These are phyloP conservation scores for Penicillium sp. DNA, from an alignment of 2,329 filamentous ascomycete genomes.

Conservation along the genomic window DNA sequence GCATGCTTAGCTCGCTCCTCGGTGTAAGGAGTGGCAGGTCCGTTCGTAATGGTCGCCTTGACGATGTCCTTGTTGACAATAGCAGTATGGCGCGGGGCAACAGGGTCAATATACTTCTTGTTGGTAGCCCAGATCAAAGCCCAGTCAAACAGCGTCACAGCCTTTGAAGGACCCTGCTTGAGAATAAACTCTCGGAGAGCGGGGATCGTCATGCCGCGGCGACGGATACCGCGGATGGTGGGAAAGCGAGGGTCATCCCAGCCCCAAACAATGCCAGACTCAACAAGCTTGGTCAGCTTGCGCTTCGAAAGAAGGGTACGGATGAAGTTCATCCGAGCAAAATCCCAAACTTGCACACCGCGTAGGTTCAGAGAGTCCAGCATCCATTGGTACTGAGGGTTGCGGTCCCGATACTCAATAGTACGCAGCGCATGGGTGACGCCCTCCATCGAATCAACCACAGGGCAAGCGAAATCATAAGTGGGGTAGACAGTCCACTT, in stretches of 20 bases:
- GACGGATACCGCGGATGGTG: conserved; percentile 47
- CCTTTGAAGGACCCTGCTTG: conserved; percentile 47
- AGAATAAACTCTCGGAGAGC: conserved; percentile 48
- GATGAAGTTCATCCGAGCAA: conserved; percentile 50
- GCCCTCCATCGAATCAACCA: conserved; percentile 58
- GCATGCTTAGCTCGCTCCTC: conserved; percentile 80
- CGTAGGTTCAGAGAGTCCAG: conserved; percentile 44
- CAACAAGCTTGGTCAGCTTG: conserved; percentile 48
- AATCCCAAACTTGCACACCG: conserved; percentile 47
- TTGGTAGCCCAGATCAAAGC: conserved; percentile 53
- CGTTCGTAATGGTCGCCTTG: conserved; percentile 62
- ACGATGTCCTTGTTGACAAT: conserved; percentile 67
- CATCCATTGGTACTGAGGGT: conserved; percentile 50
- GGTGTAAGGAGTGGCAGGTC: conserved; percentile 55
- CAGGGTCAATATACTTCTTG: conserved; percentile 75
- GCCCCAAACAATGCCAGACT: conserved; percentile 45
- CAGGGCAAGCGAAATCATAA: conserved; percentile 61
- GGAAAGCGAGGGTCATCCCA: conserved; percentile 50
- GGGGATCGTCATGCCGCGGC: conserved; percentile 47
- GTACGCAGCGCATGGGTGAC: conserved; percentile 61
- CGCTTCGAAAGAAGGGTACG: conserved; percentile 48
- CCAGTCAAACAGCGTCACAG: conserved; percentile 48
- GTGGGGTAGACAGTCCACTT: conserved; percentile 64
- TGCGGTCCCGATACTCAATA: conserved; percentile 53
- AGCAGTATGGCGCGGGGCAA: conserved; percentile 67